Base-by-base conservation (phyloP, 2,329 filamentous ascomycete species). In the Pseudocercospora macadamiae region DNA sequence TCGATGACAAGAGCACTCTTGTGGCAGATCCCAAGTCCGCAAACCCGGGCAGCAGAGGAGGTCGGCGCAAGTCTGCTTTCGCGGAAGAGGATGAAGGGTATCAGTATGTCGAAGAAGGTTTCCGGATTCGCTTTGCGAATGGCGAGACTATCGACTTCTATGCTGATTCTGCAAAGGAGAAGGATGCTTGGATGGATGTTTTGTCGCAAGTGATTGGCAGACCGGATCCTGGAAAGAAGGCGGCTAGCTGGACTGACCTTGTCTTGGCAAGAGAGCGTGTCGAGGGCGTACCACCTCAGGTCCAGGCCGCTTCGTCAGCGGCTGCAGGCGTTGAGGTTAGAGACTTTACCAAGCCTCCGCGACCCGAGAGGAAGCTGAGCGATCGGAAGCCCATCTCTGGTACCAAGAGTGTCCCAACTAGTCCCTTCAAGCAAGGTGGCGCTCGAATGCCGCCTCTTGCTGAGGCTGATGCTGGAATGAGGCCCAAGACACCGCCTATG, bases 81-180 rank as follows among this genome's bases (percentile, higher is more conserved):
- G 93, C 93, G 1, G 95, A 97, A 75, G 95, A 99, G 66, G 95
- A 99, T 77, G 95, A 99, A 73, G 95, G 95, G 39, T 99, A 99
- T 80, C 96, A 97, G 90, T 99, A 99, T 74, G 93, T 99, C 54
- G 95, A 99, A 75, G 95, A 99, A 74, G 95, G 95, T 2, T 99
- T 99, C 88, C 91, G 95, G 37, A 96, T 99, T 73, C 91, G 93
- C 58, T 99, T 99, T 77, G 96, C 91, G 73, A 99, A 99, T 71
- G 95, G 95, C 62, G 95, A 99, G 77, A 87, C 96, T 64, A 99
- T 99, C 72, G 93, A 97, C 80, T 97, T 97, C 74, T 97, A 99
- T 72, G 95, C 93, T 71, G 93, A 97, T 75, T 93, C 86, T 28
- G 85, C 88, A 1, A 85, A 85, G 36, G 89, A 95, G 71, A 99